Percentiles rank a stretch among this genome's conserved stretches.
These are phyloP conservation scores for Aspergillus floridensis DNA, from an alignment of 2,329 filamentous ascomycete species.

Conservation along the genomic window DNA sequence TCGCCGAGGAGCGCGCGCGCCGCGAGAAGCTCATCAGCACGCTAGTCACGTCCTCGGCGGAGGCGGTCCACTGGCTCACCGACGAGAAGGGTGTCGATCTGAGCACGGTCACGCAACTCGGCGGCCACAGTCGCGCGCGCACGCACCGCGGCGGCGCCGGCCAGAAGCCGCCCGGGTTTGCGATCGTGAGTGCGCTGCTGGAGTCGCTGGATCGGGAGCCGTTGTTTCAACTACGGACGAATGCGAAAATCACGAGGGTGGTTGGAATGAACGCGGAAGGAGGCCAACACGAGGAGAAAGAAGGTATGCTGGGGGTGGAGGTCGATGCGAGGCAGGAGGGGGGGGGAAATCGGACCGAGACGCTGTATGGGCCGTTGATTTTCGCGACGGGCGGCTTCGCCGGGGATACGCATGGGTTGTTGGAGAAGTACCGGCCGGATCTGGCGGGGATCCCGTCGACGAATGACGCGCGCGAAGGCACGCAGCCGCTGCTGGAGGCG, in stretches of 20 bases:
- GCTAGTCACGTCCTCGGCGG: constrained; percentile 50
- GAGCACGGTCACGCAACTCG: constrained; percentile 57
- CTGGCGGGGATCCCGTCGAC: constrained; percentile 60
- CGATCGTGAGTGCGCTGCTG: constrained; percentile 57
- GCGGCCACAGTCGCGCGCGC: constrained; percentile 56
- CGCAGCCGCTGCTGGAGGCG: constrained; percentile 46
- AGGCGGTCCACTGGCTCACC: constrained; percentile 56
- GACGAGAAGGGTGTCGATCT: constrained; percentile 59
- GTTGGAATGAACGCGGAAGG: constrained; percentile 28
- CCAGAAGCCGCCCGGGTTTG: constrained; percentile 55
- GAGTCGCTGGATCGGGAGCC: constrained; percentile 50
- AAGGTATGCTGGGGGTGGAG: constrained; percentile 53
- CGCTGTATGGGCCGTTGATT: constrained; percentile 54
- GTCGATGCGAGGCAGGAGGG: constrained; percentile 38
- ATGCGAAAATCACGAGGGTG: constrained; percentile 54
- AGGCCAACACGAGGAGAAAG: constrained; percentile 18
- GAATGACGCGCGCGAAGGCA: constrained; percentile 58
- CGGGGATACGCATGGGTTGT: constrained; percentile 58
- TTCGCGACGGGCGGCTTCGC: constrained; percentile 63
- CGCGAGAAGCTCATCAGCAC: constrained; percentile 48
- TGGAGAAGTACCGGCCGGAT: constrained; percentile 58
- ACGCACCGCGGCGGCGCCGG: constrained; percentile 57
- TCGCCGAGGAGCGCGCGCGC: constrained; percentile 31
- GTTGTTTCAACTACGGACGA: constrained; percentile 53
- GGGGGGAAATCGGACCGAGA: constrained; percentile 28